Percentiles rank a stretch among this genome's conserved stretches.
These are phyloP conservation scores for Colletotrichum caudatum DNA, from an alignment of 2,329 filamentous ascomycete species.

Conservation along the genomic window DNA sequence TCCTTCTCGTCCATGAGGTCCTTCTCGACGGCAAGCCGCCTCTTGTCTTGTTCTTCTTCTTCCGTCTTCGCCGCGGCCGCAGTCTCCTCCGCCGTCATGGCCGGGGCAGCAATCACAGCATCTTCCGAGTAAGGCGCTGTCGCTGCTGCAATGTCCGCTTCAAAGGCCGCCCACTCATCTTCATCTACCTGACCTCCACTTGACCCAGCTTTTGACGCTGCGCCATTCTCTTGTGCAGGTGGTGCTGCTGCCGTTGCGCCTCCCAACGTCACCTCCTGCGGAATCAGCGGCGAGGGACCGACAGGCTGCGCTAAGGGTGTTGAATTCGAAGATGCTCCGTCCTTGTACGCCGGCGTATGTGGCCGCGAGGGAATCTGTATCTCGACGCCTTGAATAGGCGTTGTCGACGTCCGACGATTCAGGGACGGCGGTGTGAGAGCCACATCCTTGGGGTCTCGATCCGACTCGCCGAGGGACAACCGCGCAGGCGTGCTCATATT, in stretches of 20 bases:
- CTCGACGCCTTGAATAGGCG: conserved; percentile 68
- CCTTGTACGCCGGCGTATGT: conserved; percentile 66
- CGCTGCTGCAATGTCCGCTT: conserved; percentile 78
- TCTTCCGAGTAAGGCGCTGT: conserved; percentile 54
- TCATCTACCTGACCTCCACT: conserved; percentile 66
- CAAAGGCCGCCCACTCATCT: conserved; percentile 87
- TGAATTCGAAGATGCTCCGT: conserved; percentile 55
- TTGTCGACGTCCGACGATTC: conserved; percentile 62
- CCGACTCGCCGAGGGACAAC: conserved; percentile 42
- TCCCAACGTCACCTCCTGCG: conserved; percentile 44
- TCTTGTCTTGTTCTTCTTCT: conserved; percentile 62
- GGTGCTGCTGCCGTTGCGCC: conserved; percentile 27
- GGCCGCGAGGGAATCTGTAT: conserved; percentile 74
- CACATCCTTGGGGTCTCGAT: conserved; percentile 42
- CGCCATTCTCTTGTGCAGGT: conserved; percentile 37
- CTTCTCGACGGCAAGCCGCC: conserved; percentile 66
- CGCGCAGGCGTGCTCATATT: conserved; percentile 47
- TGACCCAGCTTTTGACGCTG: conserved; percentile 36
- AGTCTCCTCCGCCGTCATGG: conserved; percentile 73
- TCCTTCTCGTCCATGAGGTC: conserved; percentile 77
- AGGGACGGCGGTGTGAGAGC: conserved; percentile 57
- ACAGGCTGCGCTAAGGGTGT: conserved; percentile 49
- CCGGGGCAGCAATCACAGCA: conserved; percentile 76
- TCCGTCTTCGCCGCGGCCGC: conserved; percentile 65
- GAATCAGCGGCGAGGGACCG: conserved; percentile 55